Evolutionary conservation across 164 flowering plant genomes (phyloP).

Genomic region (Aristolochia fimbriata): DNA sequence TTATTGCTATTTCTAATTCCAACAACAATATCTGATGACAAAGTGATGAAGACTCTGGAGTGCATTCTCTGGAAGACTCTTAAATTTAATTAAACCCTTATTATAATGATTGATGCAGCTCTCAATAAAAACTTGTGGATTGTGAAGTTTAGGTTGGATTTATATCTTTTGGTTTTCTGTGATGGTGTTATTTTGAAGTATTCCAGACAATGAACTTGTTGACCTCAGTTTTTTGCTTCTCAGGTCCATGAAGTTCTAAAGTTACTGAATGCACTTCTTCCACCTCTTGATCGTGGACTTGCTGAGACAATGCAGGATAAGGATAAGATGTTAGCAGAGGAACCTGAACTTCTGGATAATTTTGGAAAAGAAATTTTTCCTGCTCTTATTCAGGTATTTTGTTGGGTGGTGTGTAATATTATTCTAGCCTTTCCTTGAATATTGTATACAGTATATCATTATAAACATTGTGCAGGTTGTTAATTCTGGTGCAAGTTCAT

Average conservation of each 20-base stretch:
- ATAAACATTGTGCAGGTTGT: constrained; percentile 46
- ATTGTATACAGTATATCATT: constrained; percentile 1
- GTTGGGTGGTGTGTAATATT: not conserved
- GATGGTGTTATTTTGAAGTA: no score
- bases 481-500: constrained; percentile 53
- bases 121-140: no score
- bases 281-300: constrained; percentile 28
- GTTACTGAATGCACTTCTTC: constrained; percentile 76
- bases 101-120: no score
- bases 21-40: no score
- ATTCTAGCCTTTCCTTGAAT: not conserved
- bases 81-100: no score
- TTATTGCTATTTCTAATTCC: no score
- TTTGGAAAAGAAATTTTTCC: constrained; percentile 70
- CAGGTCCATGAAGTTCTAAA: constrained; percentile 73
- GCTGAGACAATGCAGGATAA: constrained; percentile 27
- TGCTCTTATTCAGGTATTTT: constrained; percentile 55
- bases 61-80: no score
- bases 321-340: constrained; percentile 37
- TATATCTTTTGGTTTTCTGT: no score
- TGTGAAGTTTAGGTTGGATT: no score
- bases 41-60: no score
- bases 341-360: constrained; percentile 49
- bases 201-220: no score
- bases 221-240: not conserved